Conservation (phyloP, 768 basidiomycete genomes). For the Gloeopeniophorella convolvens region DNA sequence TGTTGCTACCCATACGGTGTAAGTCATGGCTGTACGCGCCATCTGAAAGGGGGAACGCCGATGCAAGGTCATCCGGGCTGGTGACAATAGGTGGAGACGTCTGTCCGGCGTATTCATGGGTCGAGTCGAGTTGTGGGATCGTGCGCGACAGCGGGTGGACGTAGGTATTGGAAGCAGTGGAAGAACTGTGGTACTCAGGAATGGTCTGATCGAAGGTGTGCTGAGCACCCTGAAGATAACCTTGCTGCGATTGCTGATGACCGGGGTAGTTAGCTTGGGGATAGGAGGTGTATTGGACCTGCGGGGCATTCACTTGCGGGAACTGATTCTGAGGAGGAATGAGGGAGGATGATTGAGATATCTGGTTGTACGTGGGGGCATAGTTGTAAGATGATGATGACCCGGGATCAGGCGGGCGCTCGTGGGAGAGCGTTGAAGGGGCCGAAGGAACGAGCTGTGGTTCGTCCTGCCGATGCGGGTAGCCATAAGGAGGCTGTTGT, state of each 20-base stretch:
- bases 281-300: constrained; percentile 4
- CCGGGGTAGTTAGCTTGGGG: constrained; percentile 2
- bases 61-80: neutral
- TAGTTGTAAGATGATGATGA: constrained; percentile 7
- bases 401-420: neutral
- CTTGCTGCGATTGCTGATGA: constrained; percentile 1
- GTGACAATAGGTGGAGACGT: neutral
- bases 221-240: neutral
- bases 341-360: constrained; percentile 8
- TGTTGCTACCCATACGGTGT: neutral
- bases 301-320: neutral
- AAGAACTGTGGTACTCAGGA: neutral
- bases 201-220: constrained; percentile 1
- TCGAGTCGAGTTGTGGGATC: neutral
- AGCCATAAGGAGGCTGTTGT: neutral
- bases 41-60: neutral
- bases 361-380: constrained; percentile 4
- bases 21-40: neutral
- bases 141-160: neutral
- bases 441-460: neutral
- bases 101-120: neutral
- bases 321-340: constrained; percentile 2
- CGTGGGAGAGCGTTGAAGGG: neutral
- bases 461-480: constrained; percentile 1
- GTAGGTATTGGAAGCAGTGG: neutral